Conservation (phyloP, 2,329 filamentous ascomycete species). For the Chaetomium olivaceum region DNA sequence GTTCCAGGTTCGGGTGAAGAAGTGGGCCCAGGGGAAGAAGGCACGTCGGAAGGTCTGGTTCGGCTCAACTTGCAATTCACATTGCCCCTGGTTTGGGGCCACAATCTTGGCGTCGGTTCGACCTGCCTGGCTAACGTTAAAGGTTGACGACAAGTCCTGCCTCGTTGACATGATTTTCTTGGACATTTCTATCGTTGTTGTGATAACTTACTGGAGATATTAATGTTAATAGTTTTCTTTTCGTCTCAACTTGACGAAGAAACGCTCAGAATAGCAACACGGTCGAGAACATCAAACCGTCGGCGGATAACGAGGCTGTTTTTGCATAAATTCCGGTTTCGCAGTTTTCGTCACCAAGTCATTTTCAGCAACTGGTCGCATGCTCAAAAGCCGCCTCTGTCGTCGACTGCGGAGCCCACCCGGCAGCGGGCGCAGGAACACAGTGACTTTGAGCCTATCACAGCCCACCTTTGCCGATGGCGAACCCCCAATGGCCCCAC, state of each 20-base stretch:
- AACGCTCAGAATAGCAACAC: background rate
- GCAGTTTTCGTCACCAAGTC: background rate
- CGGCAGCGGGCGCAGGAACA: background rate
- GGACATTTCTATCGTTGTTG: background rate
- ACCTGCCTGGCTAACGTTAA: background rate
- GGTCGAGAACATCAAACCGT: background rate
- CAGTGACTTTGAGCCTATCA: background rate
- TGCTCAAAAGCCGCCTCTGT: background rate
- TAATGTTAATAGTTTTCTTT: background rate
- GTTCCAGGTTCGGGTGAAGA: background rate
- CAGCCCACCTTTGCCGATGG: background rate
- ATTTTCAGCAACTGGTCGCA: constrained; percentile 4
- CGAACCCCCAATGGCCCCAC: constrained; percentile 1
- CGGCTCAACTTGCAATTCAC: background rate
- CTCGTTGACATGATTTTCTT: background rate
- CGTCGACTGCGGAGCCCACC: background rate
- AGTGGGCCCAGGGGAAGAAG: background rate
- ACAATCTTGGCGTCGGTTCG: background rate
- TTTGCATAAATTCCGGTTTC: background rate
- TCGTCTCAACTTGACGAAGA: background rate
- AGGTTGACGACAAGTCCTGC: background rate
- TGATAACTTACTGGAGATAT: background rate
- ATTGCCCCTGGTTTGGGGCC: background rate
- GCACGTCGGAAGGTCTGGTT: background rate
- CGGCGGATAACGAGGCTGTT: background rate